Evolutionary conservation across 2,329 filamentous ascomycete species (phyloP), one percentile per base, ranked within the genome.

Genomic region (Pseudogymnoascus verrucosus): DNA sequence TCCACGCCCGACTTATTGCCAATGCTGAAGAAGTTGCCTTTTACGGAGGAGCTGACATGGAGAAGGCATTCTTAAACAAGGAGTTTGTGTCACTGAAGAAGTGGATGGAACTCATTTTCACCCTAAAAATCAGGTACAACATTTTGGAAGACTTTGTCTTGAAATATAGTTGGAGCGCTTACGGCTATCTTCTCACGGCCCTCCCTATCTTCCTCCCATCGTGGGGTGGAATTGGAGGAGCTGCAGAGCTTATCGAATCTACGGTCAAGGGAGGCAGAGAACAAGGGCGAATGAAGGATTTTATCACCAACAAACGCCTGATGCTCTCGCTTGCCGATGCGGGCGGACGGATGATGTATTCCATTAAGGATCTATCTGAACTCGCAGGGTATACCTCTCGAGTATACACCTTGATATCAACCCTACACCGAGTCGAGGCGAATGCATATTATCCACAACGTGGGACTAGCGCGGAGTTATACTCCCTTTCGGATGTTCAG

Each of bases 41-140:
- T 75, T 99, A 99, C 71, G 93, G 93, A 26, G 95, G 95, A 37
- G 92, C 93, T 6, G 90, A 95, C 60, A 96, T 96, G 79, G 95
- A 99, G 76, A 95, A 95, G 76, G 87, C 90, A 2, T 96, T 97
- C 74, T 80, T 99, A 8, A 91, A 96, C 71, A 89, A 87, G 71
- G 93, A 96, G 69, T 99, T 97, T 79, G 91, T 89, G 74, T 95
- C 93, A 57, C 81, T 99, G 28, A 95, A 95, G 76, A 88, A 85
- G 67, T 97, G 93, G 90, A 98, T 99, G 93, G 95, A 99, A 74
- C 89, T 91, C 51, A 97, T 99, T 68, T 99, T 99, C 77, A 93
- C 92, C 75, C 86, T 98, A 68, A 97, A 97, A 77, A 96, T 99
- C 68, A 88, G 92, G 14, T 99, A 99, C 79, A 99, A 98, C 74